These are phyloP conservation scores for Boechera retrofracta DNA, from an alignment of 345 rosid genomes.

Conservation along the genomic window DNA sequence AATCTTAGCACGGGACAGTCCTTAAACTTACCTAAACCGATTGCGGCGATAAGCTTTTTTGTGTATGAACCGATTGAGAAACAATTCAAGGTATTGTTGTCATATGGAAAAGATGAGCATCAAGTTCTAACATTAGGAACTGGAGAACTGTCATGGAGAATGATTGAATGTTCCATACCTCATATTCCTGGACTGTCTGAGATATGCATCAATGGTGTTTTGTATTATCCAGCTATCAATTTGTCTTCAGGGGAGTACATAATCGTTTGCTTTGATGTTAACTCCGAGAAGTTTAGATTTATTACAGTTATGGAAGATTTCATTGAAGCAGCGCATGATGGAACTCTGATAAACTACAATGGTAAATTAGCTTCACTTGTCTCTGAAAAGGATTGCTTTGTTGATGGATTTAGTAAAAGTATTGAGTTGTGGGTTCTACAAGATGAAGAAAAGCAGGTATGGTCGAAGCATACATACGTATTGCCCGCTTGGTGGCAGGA, in stretches of 20 bases:
- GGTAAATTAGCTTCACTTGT: neutral
- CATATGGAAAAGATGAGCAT: no score
- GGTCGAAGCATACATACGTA: neutral
- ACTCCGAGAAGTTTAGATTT: neutral
- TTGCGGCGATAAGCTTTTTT: neutral
- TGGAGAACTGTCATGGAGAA: neutral
- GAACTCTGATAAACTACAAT: neutral
- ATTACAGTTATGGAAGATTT: no score
- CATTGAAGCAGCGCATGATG: neutral
- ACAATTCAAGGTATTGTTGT: neutral
- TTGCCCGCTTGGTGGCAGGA: neutral
- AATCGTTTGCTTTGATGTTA: neutral
- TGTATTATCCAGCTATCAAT: neutral
- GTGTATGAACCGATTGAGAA: neutral
- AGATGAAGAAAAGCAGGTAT: neutral
- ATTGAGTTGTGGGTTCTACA: slow-evolving; percentile 1
- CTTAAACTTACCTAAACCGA: neutral
- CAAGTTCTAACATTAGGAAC: neutral
- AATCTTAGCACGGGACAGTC: neutral
- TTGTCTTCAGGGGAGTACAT: neutral
- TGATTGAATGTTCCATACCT: neutral
- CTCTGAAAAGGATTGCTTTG: neutral
- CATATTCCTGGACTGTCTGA: neutral
- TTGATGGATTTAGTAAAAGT: neutral
- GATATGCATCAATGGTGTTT: slow-evolving; percentile 17